Evolutionary conservation across 2,329 filamentous ascomycete genomes (phyloP), one percentile per base, ranked within the genome.

Genomic region (Aureobasidium namibiae): DNA sequence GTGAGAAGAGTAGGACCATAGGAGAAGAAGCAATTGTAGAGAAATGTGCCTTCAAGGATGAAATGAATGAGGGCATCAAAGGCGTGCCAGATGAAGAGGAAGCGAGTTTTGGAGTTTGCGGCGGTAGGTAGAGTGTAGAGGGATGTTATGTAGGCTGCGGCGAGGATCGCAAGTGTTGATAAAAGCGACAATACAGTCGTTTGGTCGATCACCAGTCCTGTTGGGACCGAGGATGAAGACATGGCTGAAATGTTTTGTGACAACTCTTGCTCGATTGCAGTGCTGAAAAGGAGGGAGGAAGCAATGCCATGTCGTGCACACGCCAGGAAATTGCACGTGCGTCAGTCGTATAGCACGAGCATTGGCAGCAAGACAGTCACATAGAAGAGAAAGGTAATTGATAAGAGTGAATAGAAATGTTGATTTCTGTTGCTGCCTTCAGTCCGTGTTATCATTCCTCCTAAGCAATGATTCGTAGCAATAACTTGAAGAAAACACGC

Each of bases 51-150:
- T 76, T 97, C 92, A 71, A 97, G 88, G 71, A 90, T 79, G 74
- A 95, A 84, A 77, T 99, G 94, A 68, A 92, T 92, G 44, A 96
- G 81, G 33, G 90, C 90, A 73, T 96, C 92, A 75, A 95, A 95
- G 38, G 89, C 82, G 76, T 96, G 92, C 92, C 92, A 96, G 75
- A 95, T 82, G 80, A 96, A 96, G 64, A 96, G 85, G 70, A 89
- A 76, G 62, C 91, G 90, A 59, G 80, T 79, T 54, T 84, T 82
- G 38, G 75, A 70, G 1, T 81, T 74, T 11, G 84, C 77, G 1
- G 77, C 68, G 18, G 75, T 70, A 4, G 86, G 82, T 26, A 88
- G 77, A 10, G 81, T 69, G 42, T 68, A 66, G 18, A 73, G 66
- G 42, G 80, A 81, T 56, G 77, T 72, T 31, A 74, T 29, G 68